Evolutionary conservation across 768 basidiomycete genomes (phyloP).

Genomic region (Mycena metata): DNA sequence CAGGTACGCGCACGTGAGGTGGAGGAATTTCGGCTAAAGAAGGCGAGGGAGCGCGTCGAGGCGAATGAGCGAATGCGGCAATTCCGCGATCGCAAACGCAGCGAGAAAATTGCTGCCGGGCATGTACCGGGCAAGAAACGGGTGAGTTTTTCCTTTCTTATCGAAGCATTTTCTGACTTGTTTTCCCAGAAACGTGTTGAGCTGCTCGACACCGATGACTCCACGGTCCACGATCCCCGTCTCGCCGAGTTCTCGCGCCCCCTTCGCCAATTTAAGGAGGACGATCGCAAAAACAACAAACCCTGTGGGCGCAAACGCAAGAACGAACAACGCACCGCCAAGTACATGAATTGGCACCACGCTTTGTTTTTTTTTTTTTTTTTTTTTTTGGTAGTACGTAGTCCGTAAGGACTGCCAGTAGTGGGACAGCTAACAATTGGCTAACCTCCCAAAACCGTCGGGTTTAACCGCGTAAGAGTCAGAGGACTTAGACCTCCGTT

Average conservation of each 20-base stretch:
- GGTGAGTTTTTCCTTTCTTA: background rate
- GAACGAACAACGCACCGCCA: conserved; percentile 16
- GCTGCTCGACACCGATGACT: background rate
- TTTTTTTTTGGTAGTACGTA: no score
- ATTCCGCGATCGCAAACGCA: background rate
- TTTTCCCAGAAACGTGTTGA: conserved; percentile 11
- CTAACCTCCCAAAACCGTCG: no score
- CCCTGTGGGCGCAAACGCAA: conserved; percentile 28
- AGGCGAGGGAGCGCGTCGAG: conserved; percentile 1
- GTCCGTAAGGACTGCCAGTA: no score
- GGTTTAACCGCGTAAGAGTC: no score
- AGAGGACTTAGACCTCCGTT: no score
- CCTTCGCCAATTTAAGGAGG: conserved; percentile 27
- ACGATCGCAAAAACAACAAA: conserved; percentile 12
- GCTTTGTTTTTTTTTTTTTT: no score
- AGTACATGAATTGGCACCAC: conserved; percentile 31
- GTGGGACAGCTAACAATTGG: no score
- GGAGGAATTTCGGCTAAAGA: background rate
- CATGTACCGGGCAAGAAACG: conserved; percentile 3
- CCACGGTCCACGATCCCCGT: background rate
- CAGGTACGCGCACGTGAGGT: background rate
- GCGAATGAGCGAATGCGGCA: conserved; percentile 18
- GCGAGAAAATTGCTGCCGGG: conserved; percentile 3
- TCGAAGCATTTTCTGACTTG: background rate
- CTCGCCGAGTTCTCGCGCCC: conserved; percentile 35